These are phyloP conservation scores for Neurospora sp. DNA, from an alignment of 495 filamentous ascomycete species.

Conservation along the genomic window DNA sequence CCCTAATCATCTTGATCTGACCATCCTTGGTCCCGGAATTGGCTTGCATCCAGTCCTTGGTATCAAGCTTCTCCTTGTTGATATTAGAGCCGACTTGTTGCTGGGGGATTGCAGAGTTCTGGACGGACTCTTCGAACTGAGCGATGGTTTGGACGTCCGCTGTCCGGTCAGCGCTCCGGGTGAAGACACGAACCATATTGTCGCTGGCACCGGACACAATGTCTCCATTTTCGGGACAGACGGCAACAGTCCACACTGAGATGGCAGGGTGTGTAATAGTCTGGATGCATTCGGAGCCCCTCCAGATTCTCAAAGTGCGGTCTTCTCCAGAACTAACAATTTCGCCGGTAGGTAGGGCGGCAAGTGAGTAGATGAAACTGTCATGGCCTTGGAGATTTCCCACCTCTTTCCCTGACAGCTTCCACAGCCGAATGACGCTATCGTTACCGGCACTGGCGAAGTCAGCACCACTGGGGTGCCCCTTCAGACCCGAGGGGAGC, in stretches of 20 bases:
- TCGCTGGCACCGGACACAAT: slow-evolving; percentile 92
- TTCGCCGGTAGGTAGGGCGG: slow-evolving; percentile 67
- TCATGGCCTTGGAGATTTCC: slow-evolving; percentile 78
- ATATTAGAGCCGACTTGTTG: slow-evolving; percentile 60
- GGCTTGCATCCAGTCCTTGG: slow-evolving; percentile 69
- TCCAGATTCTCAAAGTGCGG: slow-evolving; percentile 84
- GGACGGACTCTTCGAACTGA: slow-evolving; percentile 73
- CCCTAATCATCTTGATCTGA: slow-evolving; percentile 82
- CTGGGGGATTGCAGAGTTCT: slow-evolving; percentile 73
- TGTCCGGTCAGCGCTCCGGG: slow-evolving; percentile 55
- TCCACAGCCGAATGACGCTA: slow-evolving; percentile 76
- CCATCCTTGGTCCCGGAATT: slow-evolving; percentile 86
- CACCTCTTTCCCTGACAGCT: slow-evolving; percentile 59
- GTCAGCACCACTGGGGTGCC: slow-evolving; percentile 68
- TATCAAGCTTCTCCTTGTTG: slow-evolving; percentile 83
- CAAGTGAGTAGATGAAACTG: slow-evolving; percentile 88
- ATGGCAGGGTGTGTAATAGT: slow-evolving; percentile 97
- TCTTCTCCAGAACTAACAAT: slow-evolving; percentile 90
- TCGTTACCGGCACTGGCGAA: slow-evolving; percentile 89
- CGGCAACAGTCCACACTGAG: slow-evolving; percentile 88
- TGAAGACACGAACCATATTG: slow-evolving; percentile 77
- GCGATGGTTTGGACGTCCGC: slow-evolving; percentile 46
- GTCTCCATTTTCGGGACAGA: slow-evolving; percentile 71
- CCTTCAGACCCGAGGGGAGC: slow-evolving; percentile 45
- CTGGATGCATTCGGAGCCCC: slow-evolving; percentile 70